Base-by-base conservation (phyloP, 2,329 filamentous ascomycete genomes). In the Massarina eburnea region DNA sequence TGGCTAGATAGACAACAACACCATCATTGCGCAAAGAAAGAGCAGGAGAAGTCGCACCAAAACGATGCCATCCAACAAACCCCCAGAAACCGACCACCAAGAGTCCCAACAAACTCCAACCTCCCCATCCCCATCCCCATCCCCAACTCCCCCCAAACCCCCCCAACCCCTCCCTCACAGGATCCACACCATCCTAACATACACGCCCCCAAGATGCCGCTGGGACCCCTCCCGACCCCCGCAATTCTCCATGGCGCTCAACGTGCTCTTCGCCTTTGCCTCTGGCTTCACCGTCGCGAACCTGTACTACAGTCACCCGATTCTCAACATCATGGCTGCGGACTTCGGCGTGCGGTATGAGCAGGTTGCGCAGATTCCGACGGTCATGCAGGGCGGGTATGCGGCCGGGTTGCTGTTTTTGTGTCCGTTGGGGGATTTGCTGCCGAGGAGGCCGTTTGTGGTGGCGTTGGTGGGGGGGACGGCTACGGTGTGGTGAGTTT, bases 261-360 rank as follows among this genome's bases (percentile, higher is more conserved):
- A 91, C 58, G 64, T 90, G 2, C 70, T 91, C 1, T 89, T 90
- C 51, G 84, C 79, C 1, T 78, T 86, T 58, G 86, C 80, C 0
- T 77, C 72, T 79, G 83, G 3, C 83, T 89, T 89, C 54, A 89
- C 86, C 1, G 88, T 91, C 6, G 88, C 88, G 15, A 91, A 91
- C 56, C 73, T 92, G 3, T 92, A 92, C 71, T 91, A 92, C 68
- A 88, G 81, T 48, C 88, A 91, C 58, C 87, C 89, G 0, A 88
- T 92, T 37, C 73, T 92, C 19, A 89, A 91, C 61, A 81, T 87
- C 40, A 77, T 94, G 32, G 88, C 89, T 0, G 66, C 76, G 8
- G 84, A 87, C 14, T 92, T 94, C 60, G 61, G 78, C 42, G 84
- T 92, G 38, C 78, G 77, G 8, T 86, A 89, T 59, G 86, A 89